phyloP scores from a whole-genome alignment of 768 basidiomycete species.

The Daedaleopsis nitida region DNA sequence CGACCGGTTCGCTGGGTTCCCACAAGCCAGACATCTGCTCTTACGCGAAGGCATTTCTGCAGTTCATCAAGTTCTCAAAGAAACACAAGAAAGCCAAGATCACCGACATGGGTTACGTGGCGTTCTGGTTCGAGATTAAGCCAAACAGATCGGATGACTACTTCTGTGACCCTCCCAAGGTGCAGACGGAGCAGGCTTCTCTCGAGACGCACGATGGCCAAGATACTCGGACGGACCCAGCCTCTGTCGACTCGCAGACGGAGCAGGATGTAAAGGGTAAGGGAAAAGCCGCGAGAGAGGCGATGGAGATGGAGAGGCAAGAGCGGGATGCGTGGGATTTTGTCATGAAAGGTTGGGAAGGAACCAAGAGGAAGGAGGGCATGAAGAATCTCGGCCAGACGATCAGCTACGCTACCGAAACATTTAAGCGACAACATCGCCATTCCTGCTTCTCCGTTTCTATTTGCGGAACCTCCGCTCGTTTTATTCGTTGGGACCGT shows the following conservation, averaged over 20 bases:
- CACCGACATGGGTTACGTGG: slow-evolving; percentile 1
- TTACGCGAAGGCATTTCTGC: background rate
- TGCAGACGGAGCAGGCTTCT: no score
- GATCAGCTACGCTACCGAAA: background rate
- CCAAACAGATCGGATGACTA: background rate
- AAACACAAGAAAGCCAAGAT: background rate
- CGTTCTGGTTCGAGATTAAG: slow-evolving; percentile 15
- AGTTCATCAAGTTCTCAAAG: background rate
- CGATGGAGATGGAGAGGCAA: no score
- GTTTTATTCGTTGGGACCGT: slow-evolving; percentile 37
- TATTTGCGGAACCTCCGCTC: slow-evolving; percentile 27
- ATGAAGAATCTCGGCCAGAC: background rate
- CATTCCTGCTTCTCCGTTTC: slow-evolving; percentile 30
- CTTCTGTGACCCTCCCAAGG: slow-evolving; percentile 3
- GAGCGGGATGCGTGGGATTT: no score
- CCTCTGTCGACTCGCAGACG: no score
- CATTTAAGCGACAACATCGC: slow-evolving; percentile 32
- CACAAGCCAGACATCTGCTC: slow-evolving; percentile 10
- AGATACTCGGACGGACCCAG: no score
- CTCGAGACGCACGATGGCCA: no score
- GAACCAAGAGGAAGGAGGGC: background rate
- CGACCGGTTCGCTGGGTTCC: background rate
- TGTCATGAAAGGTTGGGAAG: no score
- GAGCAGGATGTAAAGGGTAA: no score
- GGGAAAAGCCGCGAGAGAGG: no score